Evolutionary conservation across 495 filamentous ascomycete species (phyloP), one percentile per base, ranked within the genome.

Genomic region (Patellaria atrata): DNA sequence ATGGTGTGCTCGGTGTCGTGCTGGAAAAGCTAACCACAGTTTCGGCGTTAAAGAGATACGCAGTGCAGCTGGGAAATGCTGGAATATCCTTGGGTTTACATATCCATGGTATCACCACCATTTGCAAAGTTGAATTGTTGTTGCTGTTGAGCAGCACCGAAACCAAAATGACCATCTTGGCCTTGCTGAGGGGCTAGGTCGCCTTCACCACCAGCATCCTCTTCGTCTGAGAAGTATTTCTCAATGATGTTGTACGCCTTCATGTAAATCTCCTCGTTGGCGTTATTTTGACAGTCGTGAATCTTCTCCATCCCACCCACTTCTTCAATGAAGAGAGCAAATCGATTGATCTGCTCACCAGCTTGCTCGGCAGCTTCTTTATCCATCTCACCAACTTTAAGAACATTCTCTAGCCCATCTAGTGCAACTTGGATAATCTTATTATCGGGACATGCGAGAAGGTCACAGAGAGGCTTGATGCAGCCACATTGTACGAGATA

Each of bases 211-310:
- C 73, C 79, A 36, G 67, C 82, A 41, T 72, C 77, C 50, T 91
- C 91, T 47, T 97, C 89, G 54, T 99, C 91, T 1, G 85, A 93
- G 71, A 99, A 99, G 69, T 99, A 96, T 66, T 94, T 94, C 71
- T 96, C 91, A 51, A 99, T 99, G 62, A 99, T 96, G 67, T 89
- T 94, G 68, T 94, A 99, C 0, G 91, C 92, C 74, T 99, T 99
- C 89, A 99, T 94, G 70, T 99, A 99, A 48, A 99, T 99, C 63
- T 99, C 91, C 62, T 96, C 91, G 63, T 99, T 99, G 62, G 91
- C 87, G 48, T 99, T 99, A 62, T 87, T 94, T 67, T 99, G 91
- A 73, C 89, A 94, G 47, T 94, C 86, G 59, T 99, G 91, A 51
- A 99, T 94, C 76, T 94, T 96, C 66, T 94, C 86, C 91, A 99